phyloP scores from a whole-genome alignment of 2,329 filamentous ascomycete genomes.

The Arthrobotrys sinensis region DNA sequence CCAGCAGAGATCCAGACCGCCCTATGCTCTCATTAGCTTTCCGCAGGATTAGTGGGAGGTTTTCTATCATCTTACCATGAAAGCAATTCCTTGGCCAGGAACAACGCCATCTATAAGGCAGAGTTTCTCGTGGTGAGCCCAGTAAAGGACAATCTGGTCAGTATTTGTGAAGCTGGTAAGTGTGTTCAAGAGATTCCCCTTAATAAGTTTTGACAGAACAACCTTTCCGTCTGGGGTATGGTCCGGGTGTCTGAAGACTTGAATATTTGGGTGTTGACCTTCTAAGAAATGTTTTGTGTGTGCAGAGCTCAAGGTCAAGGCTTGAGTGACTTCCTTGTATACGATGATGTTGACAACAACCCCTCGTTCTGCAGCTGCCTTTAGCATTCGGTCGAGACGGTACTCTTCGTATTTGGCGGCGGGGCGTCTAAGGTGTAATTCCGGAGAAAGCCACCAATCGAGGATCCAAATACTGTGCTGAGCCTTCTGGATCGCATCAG shows the following conservation, averaged over 20 bases:
- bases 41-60: background rate
- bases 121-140: constrained; percentile 95
- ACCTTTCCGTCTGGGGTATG: constrained; percentile 70
- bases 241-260: constrained; percentile 91
- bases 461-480: constrained; percentile 85
- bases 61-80: constrained; percentile 77
- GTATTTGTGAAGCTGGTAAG: constrained; percentile 74
- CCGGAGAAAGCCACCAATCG: constrained; percentile 91
- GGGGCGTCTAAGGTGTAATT: constrained; percentile 87
- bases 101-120: constrained; percentile 81
- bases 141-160: constrained; percentile 86
- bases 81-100: constrained; percentile 72
- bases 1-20: constrained; percentile 86
- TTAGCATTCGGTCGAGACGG: constrained; percentile 85
- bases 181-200: constrained; percentile 40
- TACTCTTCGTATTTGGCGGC: constrained; percentile 84
- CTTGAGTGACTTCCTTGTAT: constrained; percentile 90
- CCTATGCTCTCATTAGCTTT: constrained; percentile 37
- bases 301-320: constrained; percentile 67
- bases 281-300: constrained; percentile 88
- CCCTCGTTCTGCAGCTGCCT: constrained; percentile 84
- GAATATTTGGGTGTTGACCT: constrained; percentile 83
- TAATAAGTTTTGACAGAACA: constrained; percentile 48
- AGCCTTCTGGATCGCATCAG: constrained; percentile 82
- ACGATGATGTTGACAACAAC: constrained; percentile 89